Conservation (phyloP, 345 rosid species). For the Durio zibethinus region DNA sequence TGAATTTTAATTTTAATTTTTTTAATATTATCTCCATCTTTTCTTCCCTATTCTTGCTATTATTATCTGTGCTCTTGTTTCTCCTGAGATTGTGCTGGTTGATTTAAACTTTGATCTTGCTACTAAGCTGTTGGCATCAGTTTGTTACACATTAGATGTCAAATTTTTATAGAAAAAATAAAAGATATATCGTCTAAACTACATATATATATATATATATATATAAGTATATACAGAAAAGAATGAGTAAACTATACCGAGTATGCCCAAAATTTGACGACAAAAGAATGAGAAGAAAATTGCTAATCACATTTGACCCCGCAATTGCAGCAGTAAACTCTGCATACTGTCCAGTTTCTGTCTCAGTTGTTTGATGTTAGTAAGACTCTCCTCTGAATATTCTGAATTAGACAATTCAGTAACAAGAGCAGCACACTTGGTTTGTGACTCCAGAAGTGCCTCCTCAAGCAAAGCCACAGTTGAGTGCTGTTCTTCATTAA, state of each 20-base stretch:
- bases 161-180: too few species aligned
- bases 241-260: constrained; percentile 23
- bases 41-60: too few species aligned
- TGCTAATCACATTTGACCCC: constrained; percentile 47
- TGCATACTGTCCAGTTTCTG: constrained; percentile 69
- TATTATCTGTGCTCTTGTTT: too few species aligned
- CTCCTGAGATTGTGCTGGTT: too few species aligned
- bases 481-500: constrained; percentile 23
- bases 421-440: constrained; percentile 55
- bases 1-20: too few species aligned
- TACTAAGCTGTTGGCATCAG: too few species aligned
- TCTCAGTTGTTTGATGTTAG: constrained; percentile 45
- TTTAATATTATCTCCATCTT: too few species aligned
- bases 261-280: constrained; percentile 26
- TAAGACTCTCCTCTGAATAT: constrained; percentile 33
- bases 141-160: too few species aligned
- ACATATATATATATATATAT: too few species aligned
- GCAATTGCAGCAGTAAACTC: constrained; percentile 53
- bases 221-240: constrained; percentile 46
- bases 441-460: constrained; percentile 55
- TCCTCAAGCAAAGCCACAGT: constrained; percentile 76
- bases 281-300: background rate
- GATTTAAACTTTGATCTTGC: too few species aligned
- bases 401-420: constrained; percentile 39
- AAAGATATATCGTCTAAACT: too few species aligned